phyloP scores from a whole-genome alignment of 2,329 filamentous ascomycete species.

The Ophiostoma sp. region DNA sequence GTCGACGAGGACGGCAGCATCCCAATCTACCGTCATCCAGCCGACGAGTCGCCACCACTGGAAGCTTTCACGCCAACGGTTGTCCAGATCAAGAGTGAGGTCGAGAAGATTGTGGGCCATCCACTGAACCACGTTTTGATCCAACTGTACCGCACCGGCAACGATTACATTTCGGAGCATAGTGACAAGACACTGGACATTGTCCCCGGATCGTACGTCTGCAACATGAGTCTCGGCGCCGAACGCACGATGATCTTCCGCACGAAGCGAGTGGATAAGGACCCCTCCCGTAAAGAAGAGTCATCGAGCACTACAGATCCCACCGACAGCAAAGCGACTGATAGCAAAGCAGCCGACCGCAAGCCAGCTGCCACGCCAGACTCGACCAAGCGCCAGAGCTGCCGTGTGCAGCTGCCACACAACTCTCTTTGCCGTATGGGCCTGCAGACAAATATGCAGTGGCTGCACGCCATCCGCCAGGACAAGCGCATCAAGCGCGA shows the following conservation, averaged over 20 bases:
- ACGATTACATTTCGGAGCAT: conserved; percentile 93
- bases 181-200: conserved; percentile 97
- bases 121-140: conserved; percentile 88
- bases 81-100: conserved; percentile 62
- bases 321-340: not conserved
- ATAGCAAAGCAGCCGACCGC: conserved; percentile 7
- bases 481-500: conserved; percentile 73
- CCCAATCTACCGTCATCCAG: conserved; percentile 92
- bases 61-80: conserved; percentile 75
- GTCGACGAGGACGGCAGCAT: conserved; percentile 68
- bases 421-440: conserved; percentile 88
- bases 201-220: conserved; percentile 74
- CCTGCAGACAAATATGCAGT: conserved; percentile 75
- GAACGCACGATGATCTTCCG: conserved; percentile 87
- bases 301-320: conserved; percentile 20
- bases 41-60: conserved; percentile 81
- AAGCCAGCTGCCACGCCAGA: not conserved
- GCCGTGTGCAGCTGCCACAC: conserved; percentile 76
- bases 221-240: conserved; percentile 91
- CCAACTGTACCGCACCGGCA: conserved; percentile 85
- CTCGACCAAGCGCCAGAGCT: conserved; percentile 53
- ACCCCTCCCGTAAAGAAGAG: conserved; percentile 35
- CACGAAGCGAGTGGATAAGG: conserved; percentile 66
- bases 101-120: conserved; percentile 75
- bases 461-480: conserved; percentile 88